Conservation (phyloP, 106 monocot species). For the Allium cepa region DNA sequence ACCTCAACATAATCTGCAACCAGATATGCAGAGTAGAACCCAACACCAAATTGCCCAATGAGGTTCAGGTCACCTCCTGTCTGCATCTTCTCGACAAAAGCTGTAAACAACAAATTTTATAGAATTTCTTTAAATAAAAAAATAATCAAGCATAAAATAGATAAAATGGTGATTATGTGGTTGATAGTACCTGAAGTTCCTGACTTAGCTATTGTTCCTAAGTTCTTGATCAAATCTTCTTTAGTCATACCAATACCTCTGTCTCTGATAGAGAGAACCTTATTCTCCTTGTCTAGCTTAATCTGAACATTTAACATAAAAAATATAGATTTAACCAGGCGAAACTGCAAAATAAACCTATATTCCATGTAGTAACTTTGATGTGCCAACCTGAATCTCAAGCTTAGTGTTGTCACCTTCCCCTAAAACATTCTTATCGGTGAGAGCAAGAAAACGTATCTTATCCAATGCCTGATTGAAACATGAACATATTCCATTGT, state of each 20-base stretch:
- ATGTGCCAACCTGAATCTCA: slow-evolving; percentile 59
- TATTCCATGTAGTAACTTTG: neutral
- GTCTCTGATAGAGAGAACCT: slow-evolving; percentile 77
- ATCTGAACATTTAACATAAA: slow-evolving; percentile 37
- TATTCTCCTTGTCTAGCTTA: slow-evolving; percentile 93
- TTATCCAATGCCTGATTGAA: slow-evolving; percentile 86
- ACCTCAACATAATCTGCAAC: slow-evolving; percentile 99
- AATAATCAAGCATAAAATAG: neutral
- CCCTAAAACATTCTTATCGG: slow-evolving; percentile 85
- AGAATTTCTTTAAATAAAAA: neutral
- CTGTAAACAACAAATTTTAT: slow-evolving; percentile 24
- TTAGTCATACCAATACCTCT: slow-evolving; percentile 99
- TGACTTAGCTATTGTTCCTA: slow-evolving; percentile 97
- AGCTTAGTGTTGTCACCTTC: slow-evolving; percentile 94
- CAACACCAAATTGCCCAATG: slow-evolving; percentile 98
- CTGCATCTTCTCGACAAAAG: slow-evolving; percentile 99
- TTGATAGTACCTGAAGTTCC: slow-evolving; percentile 77
- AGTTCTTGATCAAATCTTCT: slow-evolving; percentile 92
- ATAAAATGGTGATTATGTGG: neutral
- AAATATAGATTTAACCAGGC: neutral
- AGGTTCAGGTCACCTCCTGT: slow-evolving; percentile 91
- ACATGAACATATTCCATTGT: neutral
- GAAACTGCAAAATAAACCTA: slow-evolving; percentile 3
- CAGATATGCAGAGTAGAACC: slow-evolving; percentile 96
- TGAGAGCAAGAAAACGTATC: slow-evolving; percentile 90